Percentiles rank a stretch among this genome's conserved stretches.
Conservation (phyloP, 2,329 filamentous ascomycete species). For the Colletotrichum spaethianum region DNA sequence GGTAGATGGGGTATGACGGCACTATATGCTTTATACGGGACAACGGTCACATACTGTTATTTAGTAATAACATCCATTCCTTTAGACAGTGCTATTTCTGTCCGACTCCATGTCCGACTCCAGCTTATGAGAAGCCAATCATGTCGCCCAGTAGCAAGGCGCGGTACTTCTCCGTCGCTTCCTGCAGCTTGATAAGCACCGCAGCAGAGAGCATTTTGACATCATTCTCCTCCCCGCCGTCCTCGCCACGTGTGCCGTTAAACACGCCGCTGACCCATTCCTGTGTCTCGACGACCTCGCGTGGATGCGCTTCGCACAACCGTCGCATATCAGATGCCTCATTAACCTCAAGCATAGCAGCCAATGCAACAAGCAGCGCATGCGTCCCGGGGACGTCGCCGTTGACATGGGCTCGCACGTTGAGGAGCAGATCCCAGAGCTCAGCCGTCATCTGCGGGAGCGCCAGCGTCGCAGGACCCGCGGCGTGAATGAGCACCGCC, state of each 20-base stretch:
- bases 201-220: constrained; percentile 85
- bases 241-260: constrained; percentile 67
- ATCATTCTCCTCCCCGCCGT: constrained; percentile 79
- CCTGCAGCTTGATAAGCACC: constrained; percentile 82
- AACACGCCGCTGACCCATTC: constrained; percentile 89
- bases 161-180: constrained; percentile 87
- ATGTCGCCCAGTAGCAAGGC: constrained; percentile 81
- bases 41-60: background rate
- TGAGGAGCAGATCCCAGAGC: constrained; percentile 85
- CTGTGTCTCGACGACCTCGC: constrained; percentile 86
- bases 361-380: constrained; percentile 82
- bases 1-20: background rate
- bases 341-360: constrained; percentile 88
- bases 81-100: background rate
- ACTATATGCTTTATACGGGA: background rate
- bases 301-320: constrained; percentile 81
- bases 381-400: constrained; percentile 78
- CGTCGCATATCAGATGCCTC: constrained; percentile 68
- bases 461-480: constrained; percentile 82
- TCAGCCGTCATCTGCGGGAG: constrained; percentile 87
- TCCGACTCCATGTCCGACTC: background rate
- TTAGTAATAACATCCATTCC: constrained; percentile 14
- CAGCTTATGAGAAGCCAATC: constrained; percentile 52
- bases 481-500: constrained; percentile 84
- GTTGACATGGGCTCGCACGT: constrained; percentile 71